Percentiles rank a stretch among this genome's conserved stretches.
Evolutionary conservation across 176 grass and related monocot species (phyloP).

Genomic region (Secale cereale): DNA sequence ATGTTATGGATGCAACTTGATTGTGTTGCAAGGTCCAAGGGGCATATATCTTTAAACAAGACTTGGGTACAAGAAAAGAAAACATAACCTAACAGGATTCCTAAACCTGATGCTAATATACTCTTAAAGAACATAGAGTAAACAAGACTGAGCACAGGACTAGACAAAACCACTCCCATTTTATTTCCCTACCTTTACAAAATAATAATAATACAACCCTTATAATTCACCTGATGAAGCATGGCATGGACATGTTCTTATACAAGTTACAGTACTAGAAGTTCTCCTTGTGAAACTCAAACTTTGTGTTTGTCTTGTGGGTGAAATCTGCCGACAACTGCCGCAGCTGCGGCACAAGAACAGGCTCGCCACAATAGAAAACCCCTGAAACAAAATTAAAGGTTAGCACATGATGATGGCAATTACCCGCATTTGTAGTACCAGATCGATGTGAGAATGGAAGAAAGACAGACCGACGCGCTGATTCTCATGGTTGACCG

Average conservation of each 20-base stretch:
- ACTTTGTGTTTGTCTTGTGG: slow-evolving; percentile 82
- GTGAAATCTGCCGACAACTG: slow-evolving; percentile 83
- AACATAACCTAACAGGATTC: too few relatives aligned
- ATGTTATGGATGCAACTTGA: too few relatives aligned
- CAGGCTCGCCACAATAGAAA: slow-evolving; percentile 93
- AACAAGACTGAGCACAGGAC: too few relatives aligned
- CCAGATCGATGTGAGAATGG: not conserved
- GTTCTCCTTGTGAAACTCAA: slow-evolving; percentile 98
- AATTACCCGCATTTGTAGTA: not conserved
- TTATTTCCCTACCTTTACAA: too few relatives aligned
- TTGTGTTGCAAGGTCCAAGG: too few relatives aligned
- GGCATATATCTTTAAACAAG: too few relatives aligned
- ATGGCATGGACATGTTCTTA: not conserved
- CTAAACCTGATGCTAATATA: too few relatives aligned
- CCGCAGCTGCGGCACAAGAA: slow-evolving; percentile 61
- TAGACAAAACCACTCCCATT: too few relatives aligned
- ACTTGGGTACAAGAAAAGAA: too few relatives aligned
- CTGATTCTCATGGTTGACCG: slow-evolving; percentile 62
- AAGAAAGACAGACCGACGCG: slow-evolving; percentile 52
- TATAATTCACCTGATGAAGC: not conserved
- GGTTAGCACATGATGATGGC: slow-evolving; percentile 9
- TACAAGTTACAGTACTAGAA: slow-evolving; percentile 41
- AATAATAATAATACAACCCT: too few relatives aligned
- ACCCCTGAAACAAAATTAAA: slow-evolving; percentile 58
- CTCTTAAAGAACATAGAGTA: too few relatives aligned